Conservation (phyloP, 176 grass and related monocot species). For the Triticum aestivum region IWGSC_CS_RefSeq_v2.1 NC_057801.1:36070840-36071339, state of each 20-base stretch:
- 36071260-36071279: slow-evolving; percentile 17
- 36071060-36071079: no score
- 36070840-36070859: not conserved
- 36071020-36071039: no score
- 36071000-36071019: no score
- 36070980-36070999: no score
- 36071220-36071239: not conserved
- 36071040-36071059: no score
- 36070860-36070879: not conserved
- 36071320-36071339: slow-evolving; percentile 34
- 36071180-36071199: slow-evolving; percentile 10
- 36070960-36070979: no score
- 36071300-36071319: not conserved
- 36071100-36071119: not conserved
- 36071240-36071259: not conserved
- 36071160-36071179: not conserved
- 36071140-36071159: not conserved
- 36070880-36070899: not conserved
- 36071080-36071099: no score
- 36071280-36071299: slow-evolving; percentile 16
- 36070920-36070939: no score
- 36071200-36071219: not conserved
- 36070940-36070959: no score
- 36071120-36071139: not conserved
- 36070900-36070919: no score